Conservation (phyloP, 2,329 filamentous ascomycete genomes). For the Penicillium concentricum region DNA sequence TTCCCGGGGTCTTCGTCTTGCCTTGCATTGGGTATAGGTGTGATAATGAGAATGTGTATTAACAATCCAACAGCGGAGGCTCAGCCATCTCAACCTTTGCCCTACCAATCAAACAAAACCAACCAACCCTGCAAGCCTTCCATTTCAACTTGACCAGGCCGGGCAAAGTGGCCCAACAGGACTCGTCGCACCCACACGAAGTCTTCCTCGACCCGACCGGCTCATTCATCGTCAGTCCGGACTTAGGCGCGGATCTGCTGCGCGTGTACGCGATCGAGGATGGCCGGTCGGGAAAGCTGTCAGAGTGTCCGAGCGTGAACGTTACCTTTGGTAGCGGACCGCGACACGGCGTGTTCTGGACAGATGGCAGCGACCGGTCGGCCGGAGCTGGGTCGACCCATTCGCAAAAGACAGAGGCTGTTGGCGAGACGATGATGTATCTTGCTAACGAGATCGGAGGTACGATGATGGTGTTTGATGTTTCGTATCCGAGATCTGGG, state of each 20-base stretch:
- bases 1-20: not conserved
- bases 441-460: conserved; percentile 61
- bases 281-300: conserved; percentile 43
- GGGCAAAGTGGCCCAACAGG: conserved; percentile 50
- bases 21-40: not conserved
- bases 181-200: conserved; percentile 62
- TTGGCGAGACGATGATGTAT: conserved; percentile 31
- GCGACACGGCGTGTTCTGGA: conserved; percentile 62
- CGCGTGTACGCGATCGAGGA: conserved; percentile 57
- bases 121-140: conserved; percentile 39
- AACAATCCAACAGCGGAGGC: conserved; percentile 23
- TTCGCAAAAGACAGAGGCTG: conserved; percentile 13
- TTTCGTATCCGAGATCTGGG: conserved; percentile 28
- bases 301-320: conserved; percentile 44
- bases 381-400: conserved; percentile 1
- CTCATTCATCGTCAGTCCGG: conserved; percentile 62
- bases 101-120: conserved; percentile 24
- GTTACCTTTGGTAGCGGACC: conserved; percentile 59
- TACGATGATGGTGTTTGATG: conserved; percentile 50
- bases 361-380: conserved; percentile 7
- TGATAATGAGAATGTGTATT: not conserved
- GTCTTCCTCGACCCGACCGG: conserved; percentile 65
- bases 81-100: conserved; percentile 35
- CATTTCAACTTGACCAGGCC: conserved; percentile 39
- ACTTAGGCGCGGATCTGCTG: conserved; percentile 64